These are phyloP conservation scores for Galeopsis tetrahit DNA, from an alignment of 257 asterid genomes.

Conservation along the genomic window DNA sequence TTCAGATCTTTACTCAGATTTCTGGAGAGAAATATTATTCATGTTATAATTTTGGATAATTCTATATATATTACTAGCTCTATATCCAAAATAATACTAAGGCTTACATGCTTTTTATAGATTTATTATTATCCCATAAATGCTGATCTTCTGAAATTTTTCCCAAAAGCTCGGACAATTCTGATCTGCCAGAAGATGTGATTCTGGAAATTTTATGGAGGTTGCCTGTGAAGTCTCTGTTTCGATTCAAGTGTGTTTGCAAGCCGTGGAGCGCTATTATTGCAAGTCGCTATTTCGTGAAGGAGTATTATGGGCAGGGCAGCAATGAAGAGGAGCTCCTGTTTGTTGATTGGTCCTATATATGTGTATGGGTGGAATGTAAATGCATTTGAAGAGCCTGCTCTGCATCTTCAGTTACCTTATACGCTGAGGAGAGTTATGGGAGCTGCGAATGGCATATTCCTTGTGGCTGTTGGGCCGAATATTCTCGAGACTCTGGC, in stretches of 20 bases:
- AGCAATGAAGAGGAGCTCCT: constrained; percentile 41
- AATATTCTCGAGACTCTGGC: constrained; percentile 31
- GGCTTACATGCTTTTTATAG: too few relatives aligned
- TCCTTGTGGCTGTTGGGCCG: constrained; percentile 28
- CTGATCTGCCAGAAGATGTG: constrained; percentile 40
- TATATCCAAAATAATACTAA: too few relatives aligned
- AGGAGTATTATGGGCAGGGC: constrained; percentile 32
- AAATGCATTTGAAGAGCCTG: constrained; percentile 38
- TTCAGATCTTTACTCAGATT: too few relatives aligned
- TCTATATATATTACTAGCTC: too few relatives aligned
- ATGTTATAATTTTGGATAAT: too few relatives aligned
- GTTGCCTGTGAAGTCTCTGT: constrained; percentile 45
- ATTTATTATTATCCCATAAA: not conserved
- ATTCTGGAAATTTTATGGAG: constrained; percentile 39
- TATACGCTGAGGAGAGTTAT: constrained; percentile 28
- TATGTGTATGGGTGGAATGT: constrained; percentile 15
- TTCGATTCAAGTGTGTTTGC: constrained; percentile 50
- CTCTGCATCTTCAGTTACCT: constrained; percentile 36
- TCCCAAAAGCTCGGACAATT: constrained; percentile 4
- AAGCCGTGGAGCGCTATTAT: constrained; percentile 47
- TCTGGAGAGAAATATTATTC: too few relatives aligned
- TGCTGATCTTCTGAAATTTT: not conserved
- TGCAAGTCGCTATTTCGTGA: constrained; percentile 34
- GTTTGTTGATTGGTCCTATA: constrained; percentile 37
- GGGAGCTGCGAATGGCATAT: constrained; percentile 55